Conservation (phyloP, 2,329 filamentous ascomycete genomes). For the Talaromyces sp. region DNA sequence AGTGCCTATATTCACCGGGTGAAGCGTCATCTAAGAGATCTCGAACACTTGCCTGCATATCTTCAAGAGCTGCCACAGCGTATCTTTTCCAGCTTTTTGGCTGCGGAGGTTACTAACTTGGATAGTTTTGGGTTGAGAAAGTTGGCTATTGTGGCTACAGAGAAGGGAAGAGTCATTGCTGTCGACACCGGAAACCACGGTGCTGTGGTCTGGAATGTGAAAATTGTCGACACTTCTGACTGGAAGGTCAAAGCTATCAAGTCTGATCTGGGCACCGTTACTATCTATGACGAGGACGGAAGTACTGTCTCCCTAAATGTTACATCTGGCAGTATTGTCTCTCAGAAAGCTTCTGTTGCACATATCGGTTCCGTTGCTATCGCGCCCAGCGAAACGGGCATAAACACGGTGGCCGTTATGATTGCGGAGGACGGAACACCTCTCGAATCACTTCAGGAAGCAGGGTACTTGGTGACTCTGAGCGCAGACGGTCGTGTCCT, state of each 20-base stretch:
- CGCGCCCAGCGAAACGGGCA: slow-evolving; percentile 27
- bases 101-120: slow-evolving; percentile 53
- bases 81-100: slow-evolving; percentile 63
- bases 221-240: slow-evolving; percentile 59
- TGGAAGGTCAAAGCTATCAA: slow-evolving; percentile 70
- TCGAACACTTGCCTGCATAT: slow-evolving; percentile 70
- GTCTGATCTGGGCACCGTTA: slow-evolving; percentile 60
- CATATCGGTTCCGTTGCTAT: slow-evolving; percentile 36
- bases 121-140: slow-evolving; percentile 83
- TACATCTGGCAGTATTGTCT: slow-evolving; percentile 44
- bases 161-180: slow-evolving; percentile 74
- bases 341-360: slow-evolving; percentile 28
- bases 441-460: slow-evolving; percentile 31
- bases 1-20: slow-evolving; percentile 86
- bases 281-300: slow-evolving; percentile 60
- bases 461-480: slow-evolving; percentile 43
- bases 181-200: slow-evolving; percentile 75
- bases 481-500: slow-evolving; percentile 42
- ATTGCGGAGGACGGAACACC: slow-evolving; percentile 40
- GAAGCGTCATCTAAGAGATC: slow-evolving; percentile 74
- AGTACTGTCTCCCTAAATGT: slow-evolving; percentile 57
- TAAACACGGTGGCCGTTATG: slow-evolving; percentile 29
- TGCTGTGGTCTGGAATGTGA: slow-evolving; percentile 70
- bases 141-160: slow-evolving; percentile 75
- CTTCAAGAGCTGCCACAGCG: slow-evolving; percentile 67